Conservation (phyloP, 495 filamentous ascomycete species). For the Penicillium canescens region DNA sequence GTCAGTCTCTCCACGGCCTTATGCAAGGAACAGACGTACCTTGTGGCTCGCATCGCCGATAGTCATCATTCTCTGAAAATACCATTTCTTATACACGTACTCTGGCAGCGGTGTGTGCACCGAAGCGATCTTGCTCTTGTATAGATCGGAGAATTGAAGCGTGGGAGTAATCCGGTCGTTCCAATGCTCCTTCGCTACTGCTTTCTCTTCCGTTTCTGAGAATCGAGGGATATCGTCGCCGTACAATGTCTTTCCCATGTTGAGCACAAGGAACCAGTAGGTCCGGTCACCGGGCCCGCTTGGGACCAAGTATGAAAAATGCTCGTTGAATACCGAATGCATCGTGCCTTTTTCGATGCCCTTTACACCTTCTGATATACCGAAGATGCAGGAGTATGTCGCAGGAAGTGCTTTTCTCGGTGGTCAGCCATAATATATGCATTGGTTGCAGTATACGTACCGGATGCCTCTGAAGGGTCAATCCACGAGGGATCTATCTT, state of each 20-base stretch:
- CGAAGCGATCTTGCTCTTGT: conserved; percentile 8
- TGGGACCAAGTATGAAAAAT: conserved; percentile 22
- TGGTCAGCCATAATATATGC: background rate
- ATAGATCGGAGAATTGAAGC: conserved; percentile 18
- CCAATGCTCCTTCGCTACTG: conserved; percentile 20
- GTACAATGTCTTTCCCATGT: conserved; percentile 25
- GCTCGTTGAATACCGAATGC: conserved; percentile 16
- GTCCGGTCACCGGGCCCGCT: conserved; percentile 20
- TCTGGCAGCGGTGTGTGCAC: conserved; percentile 21
- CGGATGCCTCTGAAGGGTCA: conserved; percentile 18
- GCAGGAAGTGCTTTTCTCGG: conserved; percentile 17
- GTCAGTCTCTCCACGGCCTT: background rate
- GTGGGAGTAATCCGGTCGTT: conserved; percentile 31
- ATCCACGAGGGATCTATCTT: conserved; percentile 19
- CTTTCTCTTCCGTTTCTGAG: conserved; percentile 27
- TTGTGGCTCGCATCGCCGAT: conserved; percentile 31
- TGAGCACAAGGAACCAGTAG: conserved; percentile 24
- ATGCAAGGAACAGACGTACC: conserved; percentile 6
- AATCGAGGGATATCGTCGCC: conserved; percentile 37
- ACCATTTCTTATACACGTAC: conserved; percentile 26
- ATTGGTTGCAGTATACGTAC: conserved; percentile 1
- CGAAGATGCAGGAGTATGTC: conserved; percentile 28
- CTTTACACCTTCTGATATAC: conserved; percentile 13
- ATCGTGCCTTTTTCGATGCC: conserved; percentile 14
- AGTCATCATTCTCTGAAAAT: conserved; percentile 21